phyloP scores from a whole-genome alignment of 768 basidiomycete species.

The Boletus eberwhitei region DNA sequence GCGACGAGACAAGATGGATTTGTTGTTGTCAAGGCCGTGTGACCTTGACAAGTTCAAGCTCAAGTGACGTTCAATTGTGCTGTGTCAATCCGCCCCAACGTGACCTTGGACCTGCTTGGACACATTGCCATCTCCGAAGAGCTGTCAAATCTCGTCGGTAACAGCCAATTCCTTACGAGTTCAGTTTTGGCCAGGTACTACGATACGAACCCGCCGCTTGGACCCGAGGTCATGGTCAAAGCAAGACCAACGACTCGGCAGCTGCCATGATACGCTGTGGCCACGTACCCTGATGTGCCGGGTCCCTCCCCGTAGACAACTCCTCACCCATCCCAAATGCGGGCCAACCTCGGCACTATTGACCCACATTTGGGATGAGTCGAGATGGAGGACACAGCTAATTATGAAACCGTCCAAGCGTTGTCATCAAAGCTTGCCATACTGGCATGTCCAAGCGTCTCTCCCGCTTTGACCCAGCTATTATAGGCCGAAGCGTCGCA shows the following conservation, averaged over 20 bases:
- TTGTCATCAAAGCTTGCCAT: conserved; percentile 10
- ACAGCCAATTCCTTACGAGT: neutral
- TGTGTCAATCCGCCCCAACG: neutral
- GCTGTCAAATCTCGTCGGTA: neutral
- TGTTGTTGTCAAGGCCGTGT: neutral
- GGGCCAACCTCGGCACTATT: neutral
- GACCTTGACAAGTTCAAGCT: no score
- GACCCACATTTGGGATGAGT: no score
- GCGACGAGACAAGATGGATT: neutral
- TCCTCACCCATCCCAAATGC: conserved; percentile 1
- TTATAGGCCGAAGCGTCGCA: conserved; percentile 1
- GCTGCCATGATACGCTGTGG: neutral
- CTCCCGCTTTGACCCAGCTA: conserved; percentile 15
- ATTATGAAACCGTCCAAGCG: conserved; percentile 10
- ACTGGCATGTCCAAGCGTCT: conserved; percentile 11
- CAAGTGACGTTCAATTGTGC: neutral
- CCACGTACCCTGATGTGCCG: neutral
- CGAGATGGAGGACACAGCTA: neutral
- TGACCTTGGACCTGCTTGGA: conserved; percentile 1
- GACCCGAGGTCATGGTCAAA: conserved; percentile 12
- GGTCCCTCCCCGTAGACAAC: neutral
- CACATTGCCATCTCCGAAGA: conserved; percentile 3
- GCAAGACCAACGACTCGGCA: conserved; percentile 17
- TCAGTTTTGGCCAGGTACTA: neutral
- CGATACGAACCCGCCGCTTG: conserved; percentile 2